These are phyloP conservation scores for Melastoma malabathricum DNA, from an alignment of 345 rosid species.

Conservation along the genomic window DNA sequence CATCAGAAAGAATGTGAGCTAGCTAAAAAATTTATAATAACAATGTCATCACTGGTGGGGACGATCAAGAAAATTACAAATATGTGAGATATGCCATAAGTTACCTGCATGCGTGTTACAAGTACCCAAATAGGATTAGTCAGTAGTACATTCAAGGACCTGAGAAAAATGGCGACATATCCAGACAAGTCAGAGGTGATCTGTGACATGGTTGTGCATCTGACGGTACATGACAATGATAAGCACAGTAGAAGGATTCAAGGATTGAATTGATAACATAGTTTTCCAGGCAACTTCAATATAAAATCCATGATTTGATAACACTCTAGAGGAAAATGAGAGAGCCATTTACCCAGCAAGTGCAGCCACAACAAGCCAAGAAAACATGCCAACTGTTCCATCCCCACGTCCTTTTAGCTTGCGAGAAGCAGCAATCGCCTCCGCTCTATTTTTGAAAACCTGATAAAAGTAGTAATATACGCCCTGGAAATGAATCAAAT, in stretches of 20 bases:
- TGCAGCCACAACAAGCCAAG: conserved; percentile 65
- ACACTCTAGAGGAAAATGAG: not conserved
- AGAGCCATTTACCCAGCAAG: conserved; percentile 36
- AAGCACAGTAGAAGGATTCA: no score
- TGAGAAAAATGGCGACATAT: conserved; percentile 9
- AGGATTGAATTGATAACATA: no score
- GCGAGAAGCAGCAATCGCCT: conserved; percentile 34
- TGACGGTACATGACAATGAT: no score
- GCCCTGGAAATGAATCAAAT: conserved; percentile 25
- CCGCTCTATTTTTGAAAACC: conserved; percentile 51
- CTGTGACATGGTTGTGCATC: not conserved
- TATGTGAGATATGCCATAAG: not conserved
- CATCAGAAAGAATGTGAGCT: no score
- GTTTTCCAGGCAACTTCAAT: no score
- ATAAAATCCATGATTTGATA: no score
- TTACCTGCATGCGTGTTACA: conserved; percentile 65
- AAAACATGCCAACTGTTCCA: conserved; percentile 44
- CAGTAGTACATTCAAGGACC: conserved; percentile 53
- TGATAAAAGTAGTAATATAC: conserved; percentile 62
- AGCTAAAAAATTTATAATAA: no score
- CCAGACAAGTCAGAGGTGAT: conserved; percentile 1
- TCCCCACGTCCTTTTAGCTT: conserved; percentile 37
- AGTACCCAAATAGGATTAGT: conserved; percentile 62
- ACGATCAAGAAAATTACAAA: conserved; percentile 1
- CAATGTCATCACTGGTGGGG: no score